A percentile compares a stretch with the other conserved stretches of the same genome.
Evolutionary conservation across 2,329 filamentous ascomycete species (phyloP).

Genomic region (Fusarium mexicanum): DNA sequence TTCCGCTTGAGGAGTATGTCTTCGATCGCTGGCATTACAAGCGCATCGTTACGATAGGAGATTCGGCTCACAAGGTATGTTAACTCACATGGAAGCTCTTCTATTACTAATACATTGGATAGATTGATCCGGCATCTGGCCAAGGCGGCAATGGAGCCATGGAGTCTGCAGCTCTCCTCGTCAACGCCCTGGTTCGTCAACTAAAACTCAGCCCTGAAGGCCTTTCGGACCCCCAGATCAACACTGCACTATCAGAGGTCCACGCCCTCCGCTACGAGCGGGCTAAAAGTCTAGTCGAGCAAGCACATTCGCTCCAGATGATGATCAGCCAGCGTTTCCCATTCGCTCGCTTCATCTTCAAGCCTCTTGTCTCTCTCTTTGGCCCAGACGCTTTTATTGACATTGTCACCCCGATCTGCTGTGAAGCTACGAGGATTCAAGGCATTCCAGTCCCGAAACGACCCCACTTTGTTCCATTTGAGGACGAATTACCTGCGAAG

Average conservation of each 20-base stretch:
- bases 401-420: neutral
- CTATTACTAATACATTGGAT: fast-evolving
- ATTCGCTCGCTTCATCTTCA: neutral
- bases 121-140: neutral
- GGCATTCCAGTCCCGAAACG: neutral
- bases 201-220: neutral
- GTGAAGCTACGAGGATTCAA: neutral
- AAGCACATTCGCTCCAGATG: neutral
- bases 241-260: neutral
- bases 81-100: fast-evolving
- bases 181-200: neutral
- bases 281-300: neutral
- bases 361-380: fast-evolving
- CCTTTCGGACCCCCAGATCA: neutral
- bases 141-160: neutral
- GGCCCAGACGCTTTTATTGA: neutral
- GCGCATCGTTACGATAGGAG: neutral
- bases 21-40: neutral
- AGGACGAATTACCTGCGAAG: neutral
- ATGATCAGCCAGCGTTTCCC: neutral
- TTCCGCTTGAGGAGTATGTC: neutral
- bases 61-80: neutral
- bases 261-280: neutral
- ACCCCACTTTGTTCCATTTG: neutral
- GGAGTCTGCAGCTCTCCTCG: neutral